These are phyloP conservation scores for Phytopythium montanum DNA, from an alignment of 352 stramenopile species.

Conservation along the genomic window DNA sequence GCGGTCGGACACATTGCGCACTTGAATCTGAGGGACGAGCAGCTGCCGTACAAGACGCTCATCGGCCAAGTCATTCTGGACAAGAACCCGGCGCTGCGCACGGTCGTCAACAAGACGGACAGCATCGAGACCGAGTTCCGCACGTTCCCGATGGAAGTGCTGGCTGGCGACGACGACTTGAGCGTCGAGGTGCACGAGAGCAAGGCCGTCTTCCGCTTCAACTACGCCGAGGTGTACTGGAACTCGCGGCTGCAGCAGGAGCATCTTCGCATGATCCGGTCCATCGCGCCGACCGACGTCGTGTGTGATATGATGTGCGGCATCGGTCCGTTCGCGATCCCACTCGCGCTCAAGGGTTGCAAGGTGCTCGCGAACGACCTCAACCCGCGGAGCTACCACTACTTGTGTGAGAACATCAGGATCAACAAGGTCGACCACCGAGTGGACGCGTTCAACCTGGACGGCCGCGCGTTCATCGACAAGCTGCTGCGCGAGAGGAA, in stretches of 20 bases:
- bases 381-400: constrained; percentile 90
- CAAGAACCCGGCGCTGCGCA: constrained; percentile 95
- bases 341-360: constrained; percentile 83
- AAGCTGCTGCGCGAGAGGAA: constrained; percentile 63
- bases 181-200: constrained; percentile 92
- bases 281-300: constrained; percentile 58
- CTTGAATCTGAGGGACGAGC: constrained; percentile 94
- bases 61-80: constrained; percentile 98
- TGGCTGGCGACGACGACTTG: constrained; percentile 85
- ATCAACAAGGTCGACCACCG: constrained; percentile 89
- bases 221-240: constrained; percentile 97
- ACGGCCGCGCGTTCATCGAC: constrained; percentile 91
- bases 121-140: constrained; percentile 94
- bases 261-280: constrained; percentile 90
- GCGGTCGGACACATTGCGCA: constrained; percentile 96
- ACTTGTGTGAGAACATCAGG: constrained; percentile 88
- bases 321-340: constrained; percentile 95
- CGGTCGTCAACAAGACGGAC: constrained; percentile 98
- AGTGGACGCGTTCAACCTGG: constrained; percentile 89
- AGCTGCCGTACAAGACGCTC: constrained; percentile 95
- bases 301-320: constrained; percentile 96
- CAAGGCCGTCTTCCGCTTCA: constrained; percentile 92
- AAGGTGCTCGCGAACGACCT: constrained; percentile 92
- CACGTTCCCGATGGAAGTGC: constrained; percentile 96
- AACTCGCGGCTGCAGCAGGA: constrained; percentile 95